These are phyloP conservation scores for Leccinum aurantiacum DNA, from an alignment of 768 basidiomycete genomes.

Conservation along the genomic window DNA sequence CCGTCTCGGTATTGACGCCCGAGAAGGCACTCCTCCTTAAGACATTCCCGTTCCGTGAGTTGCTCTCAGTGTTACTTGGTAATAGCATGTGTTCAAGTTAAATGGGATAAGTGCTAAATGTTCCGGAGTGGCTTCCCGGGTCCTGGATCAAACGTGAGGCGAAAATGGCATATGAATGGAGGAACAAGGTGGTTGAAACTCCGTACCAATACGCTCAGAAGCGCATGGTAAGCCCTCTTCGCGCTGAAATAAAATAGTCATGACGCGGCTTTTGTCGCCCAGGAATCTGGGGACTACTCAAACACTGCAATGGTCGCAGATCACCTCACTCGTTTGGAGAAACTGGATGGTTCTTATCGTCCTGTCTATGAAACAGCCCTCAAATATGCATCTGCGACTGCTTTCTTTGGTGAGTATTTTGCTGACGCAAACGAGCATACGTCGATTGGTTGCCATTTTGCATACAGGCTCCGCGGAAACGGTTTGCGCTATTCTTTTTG, in stretches of 20 bases:
- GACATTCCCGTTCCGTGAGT: conserved; percentile 13
- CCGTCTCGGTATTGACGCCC: background rate
- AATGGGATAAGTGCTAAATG: background rate
- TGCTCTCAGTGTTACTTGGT: background rate
- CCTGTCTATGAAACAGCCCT: background rate
- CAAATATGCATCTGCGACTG: background rate
- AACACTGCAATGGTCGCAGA: background rate
- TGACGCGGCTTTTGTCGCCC: background rate
- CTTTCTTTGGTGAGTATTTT: background rate
- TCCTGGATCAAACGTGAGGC: conserved; percentile 7
- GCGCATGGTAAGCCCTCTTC: background rate
- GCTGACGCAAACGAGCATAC: background rate
- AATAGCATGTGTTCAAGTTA: conserved; percentile 4
- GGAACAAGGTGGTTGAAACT: background rate
- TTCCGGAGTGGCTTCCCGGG: conserved; percentile 5
- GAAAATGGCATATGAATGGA: background rate
- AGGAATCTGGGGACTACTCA: background rate
- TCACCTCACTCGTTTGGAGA: background rate
- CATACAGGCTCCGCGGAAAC: background rate
- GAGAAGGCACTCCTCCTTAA: conserved; percentile 7
- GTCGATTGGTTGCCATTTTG: background rate
- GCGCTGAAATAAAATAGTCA: background rate
- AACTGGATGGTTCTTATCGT: background rate
- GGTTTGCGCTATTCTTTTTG: background rate
- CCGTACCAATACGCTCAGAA: conserved; percentile 1